Conservation (phyloP, 1,284 basidiomycete genomes). For the Pholiota adiposa region DNA sequence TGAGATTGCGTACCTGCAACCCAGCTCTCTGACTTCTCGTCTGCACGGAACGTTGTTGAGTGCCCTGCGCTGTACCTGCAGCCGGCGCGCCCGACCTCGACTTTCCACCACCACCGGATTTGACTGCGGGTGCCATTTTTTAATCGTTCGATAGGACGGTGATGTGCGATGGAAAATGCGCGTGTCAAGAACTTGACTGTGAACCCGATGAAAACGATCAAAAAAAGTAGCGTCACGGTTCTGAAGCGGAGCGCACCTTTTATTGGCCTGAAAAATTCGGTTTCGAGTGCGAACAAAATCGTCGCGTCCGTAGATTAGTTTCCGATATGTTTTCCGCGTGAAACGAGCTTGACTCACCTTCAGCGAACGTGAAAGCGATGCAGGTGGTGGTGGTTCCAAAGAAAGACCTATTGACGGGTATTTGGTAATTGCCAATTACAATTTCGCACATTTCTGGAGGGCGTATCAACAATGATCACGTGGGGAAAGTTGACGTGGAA, state of each 20-base stretch:
- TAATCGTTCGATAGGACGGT: slow-evolving; percentile 3
- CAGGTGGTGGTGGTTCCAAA: slow-evolving; percentile 36
- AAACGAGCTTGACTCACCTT: slow-evolving; percentile 4
- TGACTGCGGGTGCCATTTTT: slow-evolving; percentile 43
- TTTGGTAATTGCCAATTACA: slow-evolving; percentile 24
- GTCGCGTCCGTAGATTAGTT: not conserved
- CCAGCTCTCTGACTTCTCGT: slow-evolving; percentile 86
- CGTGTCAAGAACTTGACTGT: slow-evolving; percentile 3
- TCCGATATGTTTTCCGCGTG: not conserved
- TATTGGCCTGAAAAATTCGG: slow-evolving; percentile 8
- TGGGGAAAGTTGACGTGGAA: not conserved
- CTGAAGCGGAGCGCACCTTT: slow-evolving; percentile 9
- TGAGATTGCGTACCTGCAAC: slow-evolving; percentile 64
- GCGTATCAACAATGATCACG: slow-evolving; percentile 27
- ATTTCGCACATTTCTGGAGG: slow-evolving; percentile 27
- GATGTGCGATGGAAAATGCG: slow-evolving; percentile 10
- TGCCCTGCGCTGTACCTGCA: slow-evolving; percentile 27
- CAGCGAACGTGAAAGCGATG: slow-evolving; percentile 16
- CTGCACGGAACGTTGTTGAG: slow-evolving; percentile 38
- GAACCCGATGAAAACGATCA: not conserved
- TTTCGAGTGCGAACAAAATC: not conserved
- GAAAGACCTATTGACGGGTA: slow-evolving; percentile 35
- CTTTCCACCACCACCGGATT: slow-evolving; percentile 47
- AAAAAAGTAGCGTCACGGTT: slow-evolving; percentile 1
- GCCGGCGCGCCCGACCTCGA: slow-evolving; percentile 41